These are phyloP conservation scores for Arachnopeziza araneosa DNA, from an alignment of 2,329 filamentous ascomycete genomes.

Conservation along the genomic window DNA sequence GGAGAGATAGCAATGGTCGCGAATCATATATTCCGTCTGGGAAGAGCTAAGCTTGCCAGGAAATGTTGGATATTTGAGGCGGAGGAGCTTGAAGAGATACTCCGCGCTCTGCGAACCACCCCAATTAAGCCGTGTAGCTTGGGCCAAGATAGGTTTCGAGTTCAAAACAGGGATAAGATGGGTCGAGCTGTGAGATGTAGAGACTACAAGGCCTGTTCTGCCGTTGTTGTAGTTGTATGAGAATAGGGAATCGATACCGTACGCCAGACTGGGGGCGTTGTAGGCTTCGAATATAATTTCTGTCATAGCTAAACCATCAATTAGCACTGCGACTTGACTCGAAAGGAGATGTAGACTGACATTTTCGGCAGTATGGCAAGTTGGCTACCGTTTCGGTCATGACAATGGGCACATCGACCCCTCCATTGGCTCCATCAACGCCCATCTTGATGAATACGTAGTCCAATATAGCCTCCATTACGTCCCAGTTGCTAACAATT, in stretches of 20 bases:
- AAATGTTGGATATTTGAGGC: slow-evolving; percentile 86
- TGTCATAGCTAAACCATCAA: slow-evolving; percentile 68
- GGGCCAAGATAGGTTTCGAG: slow-evolving; percentile 74
- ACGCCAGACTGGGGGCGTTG: slow-evolving; percentile 79
- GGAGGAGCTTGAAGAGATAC: slow-evolving; percentile 83
- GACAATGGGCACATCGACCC: slow-evolving; percentile 79
- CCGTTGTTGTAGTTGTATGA: slow-evolving; percentile 87
- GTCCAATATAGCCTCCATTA: slow-evolving; percentile 90
- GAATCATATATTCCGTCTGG: slow-evolving; percentile 82
- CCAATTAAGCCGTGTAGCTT: slow-evolving; percentile 90
- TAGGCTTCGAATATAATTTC: slow-evolving; percentile 98
- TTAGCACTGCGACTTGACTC: slow-evolving; percentile 25
- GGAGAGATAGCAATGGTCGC: slow-evolving; percentile 85
- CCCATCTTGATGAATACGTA: slow-evolving; percentile 94
- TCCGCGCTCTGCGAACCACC: slow-evolving; percentile 86
- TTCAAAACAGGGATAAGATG: slow-evolving; percentile 93
- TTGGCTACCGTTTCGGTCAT: slow-evolving; percentile 97
- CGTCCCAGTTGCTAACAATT: slow-evolving; percentile 95
- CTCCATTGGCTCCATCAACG: slow-evolving; percentile 67
- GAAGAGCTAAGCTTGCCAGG: slow-evolving; percentile 78
- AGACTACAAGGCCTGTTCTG: slow-evolving; percentile 79
- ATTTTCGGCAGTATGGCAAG: slow-evolving; percentile 79
- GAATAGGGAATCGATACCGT: slow-evolving; percentile 94
- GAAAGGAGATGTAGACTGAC: slow-evolving; percentile 45
- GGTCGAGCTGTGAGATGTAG: slow-evolving; percentile 88